Base-by-base conservation (phyloP, 2,329 filamentous ascomycete genomes). In the Epichloe glyceriae region DNA sequence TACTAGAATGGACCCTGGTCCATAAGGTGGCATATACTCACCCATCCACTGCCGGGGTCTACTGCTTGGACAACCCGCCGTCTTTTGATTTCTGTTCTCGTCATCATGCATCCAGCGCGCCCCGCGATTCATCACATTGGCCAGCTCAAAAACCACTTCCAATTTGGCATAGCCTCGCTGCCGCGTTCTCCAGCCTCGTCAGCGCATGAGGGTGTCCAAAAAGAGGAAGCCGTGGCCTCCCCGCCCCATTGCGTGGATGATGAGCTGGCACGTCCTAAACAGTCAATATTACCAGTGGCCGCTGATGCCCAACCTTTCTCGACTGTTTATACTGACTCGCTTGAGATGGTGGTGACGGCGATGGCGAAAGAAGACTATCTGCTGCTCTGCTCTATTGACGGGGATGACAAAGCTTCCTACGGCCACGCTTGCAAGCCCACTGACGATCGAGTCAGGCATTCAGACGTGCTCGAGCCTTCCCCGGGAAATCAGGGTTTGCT, bases 401-500 rank as follows among this genome's bases (percentile, higher is more conserved):
- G 22, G 2, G 40, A 34, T 43, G 40, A 15, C 3, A 33, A 40
- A 38, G 37, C 17, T 45, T 47, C 19, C 37, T 5, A 40, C 14
- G 41, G 20, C 30, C 26, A 34, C n/a, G n/a, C 38, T 34, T n/a
- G 15, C 17, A 19, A n/a, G 17, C 12, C 14, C 26, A 8, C 17
- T n/a, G 47, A 26, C 20, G n/a, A 35, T 20, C 44, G 44, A 4
- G 34, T 38, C n/a, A 4, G 41, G 20, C 6, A 26, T 22, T 4
- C 35, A 20, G 17, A 26, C 45, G 17, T 39, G 17, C n/a, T 34
- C 26, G 20, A 44, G 3, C n/a, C 20, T 20, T 22, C 17, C 15
- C 15, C 22, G 19, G 22, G 1, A 10, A 35, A 38, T 4, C 26
- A 20, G 35, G 47, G 57, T 53, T 56, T 60, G 51, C 57, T 68